These are phyloP conservation scores for Parmales sp. DNA, from an alignment of 108 stramenopile species.

Conservation along the genomic window DNA sequence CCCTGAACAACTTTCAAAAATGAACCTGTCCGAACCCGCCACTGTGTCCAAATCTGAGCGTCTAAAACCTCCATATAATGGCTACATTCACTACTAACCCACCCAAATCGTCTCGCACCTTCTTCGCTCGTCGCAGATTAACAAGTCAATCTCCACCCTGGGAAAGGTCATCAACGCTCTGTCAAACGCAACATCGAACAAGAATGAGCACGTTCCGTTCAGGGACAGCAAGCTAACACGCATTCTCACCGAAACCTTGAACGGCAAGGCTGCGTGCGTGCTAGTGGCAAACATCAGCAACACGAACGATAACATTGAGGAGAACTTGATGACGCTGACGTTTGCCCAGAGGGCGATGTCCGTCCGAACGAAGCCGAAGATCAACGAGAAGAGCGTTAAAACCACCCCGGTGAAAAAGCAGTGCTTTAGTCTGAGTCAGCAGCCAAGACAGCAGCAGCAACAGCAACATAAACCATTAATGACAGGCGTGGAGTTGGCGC, in stretches of 20 bases:
- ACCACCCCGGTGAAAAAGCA: not conserved
- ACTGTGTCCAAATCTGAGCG: too few species aligned
- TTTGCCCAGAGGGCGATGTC: not conserved
- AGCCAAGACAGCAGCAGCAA: not conserved
- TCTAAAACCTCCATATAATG: too few species aligned
- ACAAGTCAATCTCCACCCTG: not conserved
- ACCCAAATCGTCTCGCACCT: too few species aligned
- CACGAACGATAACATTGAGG: not conserved
- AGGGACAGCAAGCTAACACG: not conserved
- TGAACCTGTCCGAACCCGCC: too few species aligned
- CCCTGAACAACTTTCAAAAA: too few species aligned
- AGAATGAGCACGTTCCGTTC: not conserved
- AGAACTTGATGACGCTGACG: not conserved
- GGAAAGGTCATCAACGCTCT: not conserved
- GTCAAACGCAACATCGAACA: not conserved
- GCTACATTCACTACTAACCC: too few species aligned
- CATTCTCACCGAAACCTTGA: not conserved
- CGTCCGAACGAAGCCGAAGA: not conserved
- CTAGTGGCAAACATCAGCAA: not conserved
- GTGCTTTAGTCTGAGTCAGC: not conserved
- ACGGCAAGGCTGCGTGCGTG: not conserved
- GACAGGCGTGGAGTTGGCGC: not conserved
- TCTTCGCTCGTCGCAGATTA: too few species aligned
- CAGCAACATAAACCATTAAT: not conserved
- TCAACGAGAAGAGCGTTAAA: not conserved